Evolutionary conservation across 768 basidiomycete species (phyloP).

Genomic region (Panaeolus cyanescens): DNA sequence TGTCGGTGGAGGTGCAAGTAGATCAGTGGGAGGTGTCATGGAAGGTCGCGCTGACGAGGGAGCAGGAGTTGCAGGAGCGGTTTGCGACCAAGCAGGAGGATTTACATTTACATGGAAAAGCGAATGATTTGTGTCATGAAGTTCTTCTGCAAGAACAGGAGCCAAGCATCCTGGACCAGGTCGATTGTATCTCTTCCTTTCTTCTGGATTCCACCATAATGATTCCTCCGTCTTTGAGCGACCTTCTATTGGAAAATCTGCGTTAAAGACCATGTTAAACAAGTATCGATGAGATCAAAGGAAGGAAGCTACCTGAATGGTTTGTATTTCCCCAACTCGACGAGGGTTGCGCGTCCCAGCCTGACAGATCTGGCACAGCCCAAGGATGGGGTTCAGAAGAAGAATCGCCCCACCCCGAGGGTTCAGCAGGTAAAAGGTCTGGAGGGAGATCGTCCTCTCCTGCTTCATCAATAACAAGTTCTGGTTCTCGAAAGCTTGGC

Average conservation of each 20-base stretch:
- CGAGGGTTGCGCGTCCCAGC: neutral
- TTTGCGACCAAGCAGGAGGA: slow-evolving; percentile 17
- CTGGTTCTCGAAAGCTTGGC: slow-evolving; percentile 54
- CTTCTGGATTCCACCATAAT: slow-evolving; percentile 66
- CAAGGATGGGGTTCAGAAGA: slow-evolving; percentile 16
- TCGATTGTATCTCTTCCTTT: slow-evolving; percentile 45
- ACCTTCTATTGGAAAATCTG: slow-evolving; percentile 55
- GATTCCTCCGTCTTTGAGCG: slow-evolving; percentile 61
- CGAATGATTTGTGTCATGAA: slow-evolving; percentile 75
- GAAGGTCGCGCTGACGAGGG: slow-evolving; percentile 23
- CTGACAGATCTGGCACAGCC: neutral
- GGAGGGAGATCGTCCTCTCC: slow-evolving; percentile 36
- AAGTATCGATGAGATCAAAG: slow-evolving; percentile 28
- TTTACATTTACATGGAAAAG: slow-evolving; percentile 60
- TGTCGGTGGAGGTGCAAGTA: slow-evolving; percentile 32
- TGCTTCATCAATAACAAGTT: slow-evolving; percentile 49
- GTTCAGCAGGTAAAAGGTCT: slow-evolving; percentile 38
- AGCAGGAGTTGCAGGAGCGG: slow-evolving; percentile 17
- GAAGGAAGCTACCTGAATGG: slow-evolving; percentile 9
- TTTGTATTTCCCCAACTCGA: slow-evolving; percentile 4
- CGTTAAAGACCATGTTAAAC: slow-evolving; percentile 19
- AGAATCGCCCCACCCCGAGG: slow-evolving; percentile 18
- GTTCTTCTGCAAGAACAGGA: slow-evolving; percentile 61
- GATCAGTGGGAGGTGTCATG: slow-evolving; percentile 16
- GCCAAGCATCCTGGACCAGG: slow-evolving; percentile 76